Evolutionary conservation across 768 basidiomycete genomes (phyloP).

Genomic region (Panaeolus papilionaceus): DNA sequence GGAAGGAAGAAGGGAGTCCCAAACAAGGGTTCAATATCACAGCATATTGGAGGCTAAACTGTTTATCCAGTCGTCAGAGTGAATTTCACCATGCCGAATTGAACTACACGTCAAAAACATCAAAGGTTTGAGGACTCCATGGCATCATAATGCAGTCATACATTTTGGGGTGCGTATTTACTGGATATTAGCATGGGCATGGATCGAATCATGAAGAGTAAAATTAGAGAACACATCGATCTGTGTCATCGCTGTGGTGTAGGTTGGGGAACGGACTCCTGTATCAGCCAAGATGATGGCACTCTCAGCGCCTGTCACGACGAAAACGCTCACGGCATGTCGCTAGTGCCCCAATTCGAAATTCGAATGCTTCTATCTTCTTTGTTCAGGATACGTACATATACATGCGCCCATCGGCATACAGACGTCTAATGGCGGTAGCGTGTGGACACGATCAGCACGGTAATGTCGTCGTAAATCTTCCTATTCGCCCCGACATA

Average conservation of each 20-base stretch:
- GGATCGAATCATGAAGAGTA: no score
- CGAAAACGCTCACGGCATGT: neutral
- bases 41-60: neutral
- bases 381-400: neutral
- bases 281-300: no score
- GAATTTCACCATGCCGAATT: neutral
- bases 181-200: no score
- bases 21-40: neutral
- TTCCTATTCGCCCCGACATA: neutral
- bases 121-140: neutral
- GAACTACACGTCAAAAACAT: neutral
- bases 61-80: neutral
- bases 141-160: neutral
- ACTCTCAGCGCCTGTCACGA: neutral
- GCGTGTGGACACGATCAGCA: neutral
- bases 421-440: neutral
- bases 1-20: neutral
- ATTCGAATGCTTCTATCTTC: neutral
- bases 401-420: neutral
- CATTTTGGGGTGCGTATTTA: no score
- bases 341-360: no score
- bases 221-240: no score
- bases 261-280: no score
- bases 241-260: no score
- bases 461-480: neutral